Evolutionary conservation across 371 early-diverging fungal species (phyloP).

Genomic region (Dichotomocladium elegans): DNA sequence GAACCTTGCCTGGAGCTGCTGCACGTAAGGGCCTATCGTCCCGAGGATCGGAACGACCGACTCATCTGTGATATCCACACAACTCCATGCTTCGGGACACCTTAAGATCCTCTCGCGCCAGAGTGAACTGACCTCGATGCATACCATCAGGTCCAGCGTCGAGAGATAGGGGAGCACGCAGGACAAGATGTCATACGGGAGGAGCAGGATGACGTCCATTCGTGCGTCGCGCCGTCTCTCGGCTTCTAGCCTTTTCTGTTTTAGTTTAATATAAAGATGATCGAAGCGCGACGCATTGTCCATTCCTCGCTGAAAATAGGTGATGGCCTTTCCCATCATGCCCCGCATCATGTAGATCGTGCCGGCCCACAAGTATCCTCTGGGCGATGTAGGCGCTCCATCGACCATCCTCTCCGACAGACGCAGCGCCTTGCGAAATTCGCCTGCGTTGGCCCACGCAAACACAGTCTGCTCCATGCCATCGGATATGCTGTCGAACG

Average conservation of each 20-base stretch:
- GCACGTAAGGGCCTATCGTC: no score
- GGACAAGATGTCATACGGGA: background rate
- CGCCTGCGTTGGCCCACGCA: background rate
- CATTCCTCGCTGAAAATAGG: background rate
- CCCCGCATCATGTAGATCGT: slow-evolving; percentile 1
- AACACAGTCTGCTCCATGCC: background rate
- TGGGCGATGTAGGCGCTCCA: background rate
- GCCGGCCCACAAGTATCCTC: background rate
- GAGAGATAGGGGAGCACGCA: background rate
- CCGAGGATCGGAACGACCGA: no score
- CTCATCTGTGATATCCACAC: no score
- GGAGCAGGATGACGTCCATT: background rate
- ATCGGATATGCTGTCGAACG: background rate
- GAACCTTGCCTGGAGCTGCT: no score
- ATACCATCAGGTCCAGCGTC: background rate
- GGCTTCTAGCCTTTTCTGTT: background rate
- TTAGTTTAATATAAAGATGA: background rate
- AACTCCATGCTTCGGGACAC: background rate
- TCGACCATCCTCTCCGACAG: background rate
- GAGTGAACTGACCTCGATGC: background rate
- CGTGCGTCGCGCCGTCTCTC: background rate
- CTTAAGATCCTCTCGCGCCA: background rate
- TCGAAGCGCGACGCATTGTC: background rate
- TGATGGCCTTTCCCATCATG: background rate
- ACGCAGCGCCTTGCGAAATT: background rate